Evolutionary conservation across 1,139 yeast genomes (phyloP).

Genomic region (Geotrichum carabidarum): DNA sequence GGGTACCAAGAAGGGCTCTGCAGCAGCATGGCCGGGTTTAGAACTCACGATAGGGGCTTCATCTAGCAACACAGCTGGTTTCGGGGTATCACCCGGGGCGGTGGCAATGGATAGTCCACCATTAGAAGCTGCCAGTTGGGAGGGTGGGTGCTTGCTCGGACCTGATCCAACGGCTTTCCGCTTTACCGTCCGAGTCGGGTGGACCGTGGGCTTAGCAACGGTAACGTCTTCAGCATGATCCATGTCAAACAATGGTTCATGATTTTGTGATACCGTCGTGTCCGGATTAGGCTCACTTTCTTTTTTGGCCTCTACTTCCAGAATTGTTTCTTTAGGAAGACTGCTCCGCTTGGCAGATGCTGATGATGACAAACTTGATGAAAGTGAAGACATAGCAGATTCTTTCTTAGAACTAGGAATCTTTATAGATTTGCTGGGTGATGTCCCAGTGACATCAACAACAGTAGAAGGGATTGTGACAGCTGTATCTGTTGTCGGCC

Average conservation of each 20-base stretch:
- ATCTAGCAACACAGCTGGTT: slow-evolving; percentile 5
- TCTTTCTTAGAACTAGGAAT: slow-evolving; percentile 4
- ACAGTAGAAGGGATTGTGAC: slow-evolving; percentile 11
- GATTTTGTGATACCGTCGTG: too few relatives aligned
- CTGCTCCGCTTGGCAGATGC: background rate
- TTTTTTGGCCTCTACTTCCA: too few relatives aligned
- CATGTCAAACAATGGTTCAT: slow-evolving; percentile 7
- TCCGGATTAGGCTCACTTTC: too few relatives aligned
- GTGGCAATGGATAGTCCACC: background rate
- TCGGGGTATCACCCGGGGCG: slow-evolving; percentile 1
- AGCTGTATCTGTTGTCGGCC: slow-evolving; percentile 9
- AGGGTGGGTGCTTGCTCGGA: background rate
- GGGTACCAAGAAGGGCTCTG: slow-evolving; percentile 2
- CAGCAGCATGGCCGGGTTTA: background rate
- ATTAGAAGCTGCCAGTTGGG: background rate
- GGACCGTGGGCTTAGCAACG: background rate
- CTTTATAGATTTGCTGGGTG: slow-evolving; percentile 2
- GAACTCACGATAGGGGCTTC: slow-evolving; percentile 10
- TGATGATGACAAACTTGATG: slow-evolving; percentile 13
- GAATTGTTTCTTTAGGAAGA: background rate
- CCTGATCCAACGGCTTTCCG: slow-evolving; percentile 17
- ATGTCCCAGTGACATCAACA: background rate
- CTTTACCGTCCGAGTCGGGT: background rate
- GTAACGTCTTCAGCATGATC: background rate
- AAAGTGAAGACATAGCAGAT: slow-evolving; percentile 11